These are phyloP conservation scores for Mariannaea sp. DNA, from an alignment of 2,329 filamentous ascomycete species.

Conservation along the genomic window DNA sequence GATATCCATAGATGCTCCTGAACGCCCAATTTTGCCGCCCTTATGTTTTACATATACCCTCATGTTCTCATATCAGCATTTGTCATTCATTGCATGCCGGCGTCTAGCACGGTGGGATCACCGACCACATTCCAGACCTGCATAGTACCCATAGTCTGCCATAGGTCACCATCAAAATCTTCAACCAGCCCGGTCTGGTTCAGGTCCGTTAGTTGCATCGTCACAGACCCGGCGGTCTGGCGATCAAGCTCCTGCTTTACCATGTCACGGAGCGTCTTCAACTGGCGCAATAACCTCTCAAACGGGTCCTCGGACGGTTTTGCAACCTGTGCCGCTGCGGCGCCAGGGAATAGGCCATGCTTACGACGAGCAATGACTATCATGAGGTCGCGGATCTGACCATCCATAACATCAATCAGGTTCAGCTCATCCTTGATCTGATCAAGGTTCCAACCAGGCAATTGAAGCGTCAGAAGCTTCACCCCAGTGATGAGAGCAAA, in stretches of 20 bases:
- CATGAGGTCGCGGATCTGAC: conserved; percentile 39
- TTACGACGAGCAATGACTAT: conserved; percentile 40
- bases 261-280: conserved; percentile 39
- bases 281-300: conserved; percentile 40
- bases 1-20: too few relatives aligned
- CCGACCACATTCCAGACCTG: conserved; percentile 38
- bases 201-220: conserved; percentile 25
- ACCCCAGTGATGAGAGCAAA: conserved; percentile 53
- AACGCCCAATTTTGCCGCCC: too few relatives aligned
- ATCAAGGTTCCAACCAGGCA: conserved; percentile 53
- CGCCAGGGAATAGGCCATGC: conserved; percentile 30
- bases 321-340: conserved; percentile 4
- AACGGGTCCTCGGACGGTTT: conserved; percentile 39
- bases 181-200: conserved; percentile 32
- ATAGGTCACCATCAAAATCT: conserved; percentile 35
- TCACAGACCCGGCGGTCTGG: conserved; percentile 29
- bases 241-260: conserved; percentile 40
- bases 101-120: conserved; percentile 34
- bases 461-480: conserved; percentile 51
- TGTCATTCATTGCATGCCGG: conserved; percentile 12
- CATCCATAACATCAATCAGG: conserved; percentile 33
- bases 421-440: conserved; percentile 45
- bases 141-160: conserved; percentile 33
- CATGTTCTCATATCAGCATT: not conserved
- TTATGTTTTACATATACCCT: not conserved